phyloP scores from a whole-genome alignment of 495 filamentous ascomycete species.

The Xylaria telfairii region DNA sequence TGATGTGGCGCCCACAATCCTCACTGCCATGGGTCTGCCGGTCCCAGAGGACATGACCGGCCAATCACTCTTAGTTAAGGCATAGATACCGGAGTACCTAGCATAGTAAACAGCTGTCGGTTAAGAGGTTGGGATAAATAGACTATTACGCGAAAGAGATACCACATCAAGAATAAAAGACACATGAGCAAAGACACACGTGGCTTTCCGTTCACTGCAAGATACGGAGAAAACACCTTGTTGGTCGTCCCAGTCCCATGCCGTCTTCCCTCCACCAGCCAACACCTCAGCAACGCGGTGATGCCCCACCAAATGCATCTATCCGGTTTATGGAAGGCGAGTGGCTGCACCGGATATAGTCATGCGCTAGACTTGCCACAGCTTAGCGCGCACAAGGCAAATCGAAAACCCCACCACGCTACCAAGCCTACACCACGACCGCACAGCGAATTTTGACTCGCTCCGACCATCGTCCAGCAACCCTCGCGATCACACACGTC shows the following conservation, averaged over 20 bases:
- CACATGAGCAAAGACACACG: not conserved
- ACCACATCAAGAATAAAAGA: conserved; percentile 20
- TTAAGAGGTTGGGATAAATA: conserved; percentile 19
- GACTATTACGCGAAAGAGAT: conserved; percentile 21
- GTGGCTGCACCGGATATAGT: not conserved
- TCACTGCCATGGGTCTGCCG: conserved; percentile 87
- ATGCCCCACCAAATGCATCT: conserved; percentile 12
- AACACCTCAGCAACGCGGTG: too few species aligned
- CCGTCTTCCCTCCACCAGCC: not conserved
- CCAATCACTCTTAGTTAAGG: conserved; percentile 78
- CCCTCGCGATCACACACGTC: conserved; percentile 38
- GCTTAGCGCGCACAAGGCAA: conserved; percentile 33
- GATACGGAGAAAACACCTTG: not conserved
- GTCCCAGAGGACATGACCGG: conserved; percentile 94
- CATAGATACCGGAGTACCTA: conserved; percentile 38
- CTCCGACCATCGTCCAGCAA: conserved; percentile 35
- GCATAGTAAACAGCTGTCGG: not conserved
- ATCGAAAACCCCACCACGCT: conserved; percentile 33
- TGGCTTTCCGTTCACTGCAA: not conserved
- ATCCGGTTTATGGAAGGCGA: not conserved
- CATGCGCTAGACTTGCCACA: not conserved
- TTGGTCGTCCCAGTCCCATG: not conserved
- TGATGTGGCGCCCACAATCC: conserved; percentile 91
- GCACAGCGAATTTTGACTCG: conserved; percentile 30
- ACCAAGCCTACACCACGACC: conserved; percentile 27